Conservation (phyloP, 2,329 filamentous ascomycete genomes). For the Botrytis byssoidea region DNA sequence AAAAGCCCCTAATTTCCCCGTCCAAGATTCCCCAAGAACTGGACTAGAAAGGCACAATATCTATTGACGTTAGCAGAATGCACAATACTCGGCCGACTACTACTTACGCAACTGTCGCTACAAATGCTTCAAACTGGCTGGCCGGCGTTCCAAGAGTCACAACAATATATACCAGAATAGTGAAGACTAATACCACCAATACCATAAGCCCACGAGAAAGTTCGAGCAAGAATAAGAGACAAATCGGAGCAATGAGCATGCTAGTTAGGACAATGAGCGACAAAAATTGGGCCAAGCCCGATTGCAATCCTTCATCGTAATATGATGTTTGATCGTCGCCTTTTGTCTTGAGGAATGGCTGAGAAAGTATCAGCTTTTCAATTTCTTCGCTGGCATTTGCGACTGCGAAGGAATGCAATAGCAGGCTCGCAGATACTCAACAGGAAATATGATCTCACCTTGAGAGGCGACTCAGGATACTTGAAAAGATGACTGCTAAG, state of each 20-base stretch:
- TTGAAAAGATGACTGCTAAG: neutral
- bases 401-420: neutral
- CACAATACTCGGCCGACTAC: neutral
- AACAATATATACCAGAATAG: neutral
- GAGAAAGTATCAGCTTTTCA: neutral
- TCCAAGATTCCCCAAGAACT: neutral
- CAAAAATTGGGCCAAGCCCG: neutral
- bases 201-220: neutral
- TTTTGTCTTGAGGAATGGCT: neutral
- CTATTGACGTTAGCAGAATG: neutral
- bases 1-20: neutral
- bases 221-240: neutral
- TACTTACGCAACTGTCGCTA: neutral
- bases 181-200: neutral
- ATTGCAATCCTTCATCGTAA: neutral
- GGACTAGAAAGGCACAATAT: neutral
- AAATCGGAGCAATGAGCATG: neutral
- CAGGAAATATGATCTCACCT: neutral
- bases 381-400: neutral
- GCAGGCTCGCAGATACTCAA: neutral
- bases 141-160: neutral
- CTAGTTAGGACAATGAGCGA: neutral
- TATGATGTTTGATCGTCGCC: neutral
- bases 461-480: neutral
- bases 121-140: conserved; percentile 5